Evolutionary conservation across 257 asterid genomes (phyloP).

Genomic region (Solanum sejunctum): DNA sequence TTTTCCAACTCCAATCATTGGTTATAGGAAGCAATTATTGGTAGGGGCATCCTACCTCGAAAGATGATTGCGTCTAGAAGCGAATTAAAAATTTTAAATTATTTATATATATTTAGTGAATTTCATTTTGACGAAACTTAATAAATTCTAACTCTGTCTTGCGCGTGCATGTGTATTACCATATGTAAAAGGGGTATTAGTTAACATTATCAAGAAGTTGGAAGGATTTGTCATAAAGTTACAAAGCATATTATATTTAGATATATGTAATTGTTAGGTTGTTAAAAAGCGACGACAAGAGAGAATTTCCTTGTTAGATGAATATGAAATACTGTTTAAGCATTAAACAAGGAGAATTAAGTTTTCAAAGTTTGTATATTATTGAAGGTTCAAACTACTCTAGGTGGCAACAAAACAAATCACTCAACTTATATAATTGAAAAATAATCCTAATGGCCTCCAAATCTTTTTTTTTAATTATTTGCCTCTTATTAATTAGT

Average conservation of each 20-base stretch:
- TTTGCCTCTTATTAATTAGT: not conserved
- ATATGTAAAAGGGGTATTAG: not conserved
- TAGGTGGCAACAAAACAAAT: not conserved
- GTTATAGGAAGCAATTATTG: constrained; percentile 11
- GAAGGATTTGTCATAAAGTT: not conserved
- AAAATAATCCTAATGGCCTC: not conserved
- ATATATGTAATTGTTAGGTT: not conserved
- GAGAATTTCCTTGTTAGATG: not conserved
- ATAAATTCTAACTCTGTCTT: not conserved
- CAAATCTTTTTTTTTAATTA: not conserved
- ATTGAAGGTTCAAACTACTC: not conserved
- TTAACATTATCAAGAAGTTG: not conserved
- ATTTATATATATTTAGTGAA: not conserved
- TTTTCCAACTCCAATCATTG: constrained; percentile 13
- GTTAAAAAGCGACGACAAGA: not conserved
- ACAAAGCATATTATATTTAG: not conserved
- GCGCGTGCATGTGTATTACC: not conserved
- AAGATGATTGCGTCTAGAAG: not conserved
- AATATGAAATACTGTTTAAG: not conserved
- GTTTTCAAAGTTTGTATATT: not conserved
- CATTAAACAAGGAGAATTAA: not conserved
- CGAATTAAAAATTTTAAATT: not conserved
- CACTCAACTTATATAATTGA: not conserved
- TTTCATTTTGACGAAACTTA: not conserved
- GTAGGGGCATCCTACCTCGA: constrained; percentile 8